These are phyloP conservation scores for Atkinsonella hypoxylon DNA, from an alignment of 2,329 filamentous ascomycete species.

Conservation along the genomic window DNA sequence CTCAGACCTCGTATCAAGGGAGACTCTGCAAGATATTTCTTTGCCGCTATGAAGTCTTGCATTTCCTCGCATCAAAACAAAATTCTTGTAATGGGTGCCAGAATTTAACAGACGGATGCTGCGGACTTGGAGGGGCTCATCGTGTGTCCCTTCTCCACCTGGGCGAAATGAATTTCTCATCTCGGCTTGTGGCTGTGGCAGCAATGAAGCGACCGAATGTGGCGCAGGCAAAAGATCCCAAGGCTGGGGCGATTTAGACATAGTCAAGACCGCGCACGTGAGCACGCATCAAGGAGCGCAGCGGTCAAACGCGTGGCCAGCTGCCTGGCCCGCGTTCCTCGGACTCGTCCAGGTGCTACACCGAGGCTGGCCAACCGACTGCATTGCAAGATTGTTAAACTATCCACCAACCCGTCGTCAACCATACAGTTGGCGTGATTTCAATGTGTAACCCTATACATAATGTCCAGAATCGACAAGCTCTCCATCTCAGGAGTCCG, in stretches of 20 bases:
- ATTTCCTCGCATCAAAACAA: too few species aligned
- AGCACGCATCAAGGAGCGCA: conserved; percentile 1
- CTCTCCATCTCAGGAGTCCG: conserved; percentile 73
- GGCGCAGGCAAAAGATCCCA: background rate
- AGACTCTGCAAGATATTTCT: too few species aligned
- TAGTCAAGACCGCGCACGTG: conserved; percentile 1
- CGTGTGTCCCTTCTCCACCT: too few species aligned
- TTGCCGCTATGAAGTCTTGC: too few species aligned
- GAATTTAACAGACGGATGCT: too few species aligned
- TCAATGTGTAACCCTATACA: conserved; percentile 11
- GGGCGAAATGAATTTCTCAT: too few species aligned
- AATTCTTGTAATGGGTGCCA: too few species aligned
- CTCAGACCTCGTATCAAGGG: too few species aligned
- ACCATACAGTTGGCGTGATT: background rate
- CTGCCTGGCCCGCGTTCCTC: conserved; percentile 4
- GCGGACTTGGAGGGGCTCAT: too few species aligned
- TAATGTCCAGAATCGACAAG: conserved; percentile 75
- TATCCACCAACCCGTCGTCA: background rate
- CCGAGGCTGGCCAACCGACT: background rate
- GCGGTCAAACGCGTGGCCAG: conserved; percentile 1
- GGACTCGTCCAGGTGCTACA: background rate
- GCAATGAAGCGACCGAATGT: background rate
- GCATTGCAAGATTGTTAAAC: too few species aligned
- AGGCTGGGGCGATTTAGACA: too few species aligned
- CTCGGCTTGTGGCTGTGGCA: too few species aligned